phyloP scores from a whole-genome alignment of 768 basidiomycete genomes.

The button mushroom (Agaricus bisporus) region DNA sequence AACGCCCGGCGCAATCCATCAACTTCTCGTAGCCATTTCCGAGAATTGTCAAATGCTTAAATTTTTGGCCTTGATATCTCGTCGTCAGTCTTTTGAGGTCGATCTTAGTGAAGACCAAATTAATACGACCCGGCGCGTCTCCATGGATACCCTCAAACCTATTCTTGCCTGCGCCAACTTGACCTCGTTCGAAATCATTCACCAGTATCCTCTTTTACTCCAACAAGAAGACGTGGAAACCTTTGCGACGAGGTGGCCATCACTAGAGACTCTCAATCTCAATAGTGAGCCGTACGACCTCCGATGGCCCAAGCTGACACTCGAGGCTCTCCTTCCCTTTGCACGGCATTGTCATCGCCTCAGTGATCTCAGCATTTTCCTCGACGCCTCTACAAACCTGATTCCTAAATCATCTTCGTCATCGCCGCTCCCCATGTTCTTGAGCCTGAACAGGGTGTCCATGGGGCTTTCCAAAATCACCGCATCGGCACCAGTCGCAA shows the following conservation, averaged over 20 bases:
- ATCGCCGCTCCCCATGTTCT: slow-evolving; percentile 5
- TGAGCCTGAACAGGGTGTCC: not conserved
- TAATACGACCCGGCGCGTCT: no score
- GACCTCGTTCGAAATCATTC: slow-evolving; percentile 23
- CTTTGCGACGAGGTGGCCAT: slow-evolving; percentile 35
- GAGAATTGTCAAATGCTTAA: slow-evolving; percentile 10
- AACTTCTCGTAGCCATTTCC: slow-evolving; percentile 6
- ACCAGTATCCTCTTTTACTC: slow-evolving; percentile 26
- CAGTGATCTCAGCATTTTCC: slow-evolving; percentile 26
- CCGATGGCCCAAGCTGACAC: slow-evolving; percentile 19
- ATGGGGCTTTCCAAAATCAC: slow-evolving; percentile 9
- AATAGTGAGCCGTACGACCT: slow-evolving; percentile 31
- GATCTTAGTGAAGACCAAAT: no score
- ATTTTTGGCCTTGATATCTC: not conserved
- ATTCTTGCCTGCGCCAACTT: slow-evolving; percentile 23
- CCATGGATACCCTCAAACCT: slow-evolving; percentile 21
- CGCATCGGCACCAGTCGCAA: not conserved
- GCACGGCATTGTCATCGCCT: slow-evolving; percentile 27
- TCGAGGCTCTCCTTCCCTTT: slow-evolving; percentile 28
- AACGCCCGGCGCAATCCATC: not conserved
- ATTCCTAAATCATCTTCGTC: not conserved
- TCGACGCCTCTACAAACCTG: slow-evolving; percentile 19
- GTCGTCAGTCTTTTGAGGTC: no score
- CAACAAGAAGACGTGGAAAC: slow-evolving; percentile 33
- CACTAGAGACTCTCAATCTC: slow-evolving; percentile 30